A percentile compares a stretch with the other conserved stretches of the same genome.
phyloP scores from a whole-genome alignment of 169 alveolate genomes.

The Theileria sp. region DNA sequence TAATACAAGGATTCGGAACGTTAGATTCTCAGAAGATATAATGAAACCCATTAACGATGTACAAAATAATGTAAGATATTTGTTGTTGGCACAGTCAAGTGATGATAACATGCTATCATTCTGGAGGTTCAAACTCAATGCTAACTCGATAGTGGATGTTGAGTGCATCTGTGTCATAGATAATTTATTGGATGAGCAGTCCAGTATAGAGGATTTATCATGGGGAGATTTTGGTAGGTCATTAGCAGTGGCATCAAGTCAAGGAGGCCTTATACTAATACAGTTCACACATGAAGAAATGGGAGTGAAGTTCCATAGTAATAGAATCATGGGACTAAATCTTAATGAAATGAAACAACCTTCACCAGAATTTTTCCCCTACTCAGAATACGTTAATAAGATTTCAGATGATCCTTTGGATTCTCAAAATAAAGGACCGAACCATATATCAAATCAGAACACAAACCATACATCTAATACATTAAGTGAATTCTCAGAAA shows the following conservation, averaged over 20 bases:
- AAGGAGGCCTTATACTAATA: conserved; percentile 60
- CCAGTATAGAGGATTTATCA: conserved; percentile 60
- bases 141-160: conserved; percentile 11
- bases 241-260: conserved; percentile 66
- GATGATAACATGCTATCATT: conserved; percentile 61
- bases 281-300: conserved; percentile 52
- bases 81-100: conserved; percentile 58
- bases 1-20: conserved; percentile 45
- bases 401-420: neutral
- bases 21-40: conserved; percentile 57
- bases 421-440: neutral
- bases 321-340: conserved; percentile 52
- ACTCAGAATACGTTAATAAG: conserved; percentile 8
- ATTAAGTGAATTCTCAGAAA: neutral
- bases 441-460: neutral
- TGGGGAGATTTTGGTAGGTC: conserved; percentile 67
- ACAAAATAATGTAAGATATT: conserved; percentile 18
- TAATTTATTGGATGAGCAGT: conserved; percentile 55
- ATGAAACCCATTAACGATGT: conserved; percentile 22
- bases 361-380: neutral
- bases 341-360: conserved; percentile 37
- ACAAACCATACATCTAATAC: neutral
- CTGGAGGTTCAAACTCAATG: conserved; percentile 50
- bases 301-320: conserved; percentile 34
- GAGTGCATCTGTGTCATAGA: conserved; percentile 52